Conservation (phyloP, 208 protist species). For the Wallacemonas sp. region DNA sequence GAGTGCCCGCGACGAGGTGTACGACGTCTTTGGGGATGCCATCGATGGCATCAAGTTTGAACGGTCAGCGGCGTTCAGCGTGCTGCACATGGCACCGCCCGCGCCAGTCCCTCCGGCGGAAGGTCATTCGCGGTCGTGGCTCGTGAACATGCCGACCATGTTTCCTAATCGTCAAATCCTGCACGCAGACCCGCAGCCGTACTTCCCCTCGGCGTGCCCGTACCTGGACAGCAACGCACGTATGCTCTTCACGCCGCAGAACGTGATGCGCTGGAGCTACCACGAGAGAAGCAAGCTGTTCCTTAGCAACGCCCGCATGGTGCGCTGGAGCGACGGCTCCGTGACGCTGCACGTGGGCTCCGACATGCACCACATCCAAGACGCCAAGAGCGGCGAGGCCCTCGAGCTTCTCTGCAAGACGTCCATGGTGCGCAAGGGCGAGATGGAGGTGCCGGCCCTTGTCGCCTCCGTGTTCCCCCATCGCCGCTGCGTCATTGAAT, state of each 20-base stretch:
- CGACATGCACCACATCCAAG: conserved; percentile 60
- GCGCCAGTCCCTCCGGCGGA: background rate
- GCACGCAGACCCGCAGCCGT: conserved; percentile 82
- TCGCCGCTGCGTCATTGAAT: conserved; percentile 65
- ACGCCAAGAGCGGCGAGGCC: conserved; percentile 48
- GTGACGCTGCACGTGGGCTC: conserved; percentile 80
- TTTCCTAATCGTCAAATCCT: conserved; percentile 77
- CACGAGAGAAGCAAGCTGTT: conserved; percentile 34
- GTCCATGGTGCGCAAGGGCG: conserved; percentile 39
- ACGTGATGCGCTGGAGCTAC: conserved; percentile 81
- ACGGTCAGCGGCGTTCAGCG: conserved; percentile 39
- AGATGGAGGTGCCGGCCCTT: conserved; percentile 53
- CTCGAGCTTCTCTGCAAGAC: conserved; percentile 61
- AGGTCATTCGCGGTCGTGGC: conserved; percentile 37
- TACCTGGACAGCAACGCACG: conserved; percentile 67
- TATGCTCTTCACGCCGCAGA: conserved; percentile 80
- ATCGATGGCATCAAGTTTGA: conserved; percentile 36
- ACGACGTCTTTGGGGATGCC: conserved; percentile 56
- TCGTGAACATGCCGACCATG: conserved; percentile 87
- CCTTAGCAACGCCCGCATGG: conserved; percentile 79
- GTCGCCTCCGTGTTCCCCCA: conserved; percentile 42
- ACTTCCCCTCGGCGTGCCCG: conserved; percentile 42
- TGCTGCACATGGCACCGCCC: conserved; percentile 31
- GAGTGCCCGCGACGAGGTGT: conserved; percentile 27
- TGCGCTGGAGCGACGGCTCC: conserved; percentile 84